These are phyloP conservation scores for Phlyctochytrium arcticum DNA, from an alignment of 192 early-diverging fungal species.

Conservation along the genomic window DNA sequence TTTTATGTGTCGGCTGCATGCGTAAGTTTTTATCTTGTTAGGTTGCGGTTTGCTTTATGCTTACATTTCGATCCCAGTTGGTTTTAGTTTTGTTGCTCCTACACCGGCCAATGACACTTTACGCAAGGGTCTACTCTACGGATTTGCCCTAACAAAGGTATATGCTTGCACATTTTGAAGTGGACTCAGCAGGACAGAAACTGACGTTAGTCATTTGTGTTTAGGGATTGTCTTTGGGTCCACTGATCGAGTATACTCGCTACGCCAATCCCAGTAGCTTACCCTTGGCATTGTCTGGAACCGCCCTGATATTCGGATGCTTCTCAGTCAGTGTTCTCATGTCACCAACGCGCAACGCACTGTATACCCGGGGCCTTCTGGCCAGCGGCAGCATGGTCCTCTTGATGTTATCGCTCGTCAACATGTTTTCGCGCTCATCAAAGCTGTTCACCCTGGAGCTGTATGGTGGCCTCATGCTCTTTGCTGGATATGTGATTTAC, in stretches of 20 bases:
- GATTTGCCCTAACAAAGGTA: slow-evolving; percentile 10
- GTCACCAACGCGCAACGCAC: slow-evolving; percentile 25
- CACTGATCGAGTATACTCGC: slow-evolving; percentile 12
- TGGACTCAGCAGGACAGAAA: not conserved
- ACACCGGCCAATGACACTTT: not conserved
- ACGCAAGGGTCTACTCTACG: slow-evolving; percentile 19
- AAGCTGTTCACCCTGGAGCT: slow-evolving; percentile 43
- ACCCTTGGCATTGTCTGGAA: slow-evolving; percentile 30
- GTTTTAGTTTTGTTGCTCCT: slow-evolving; percentile 4
- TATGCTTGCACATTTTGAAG: too few relatives aligned
- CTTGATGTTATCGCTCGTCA: slow-evolving; percentile 32
- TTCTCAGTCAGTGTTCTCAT: slow-evolving; percentile 42
- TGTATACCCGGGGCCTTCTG: slow-evolving; percentile 28
- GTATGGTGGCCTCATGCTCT: slow-evolving; percentile 47
- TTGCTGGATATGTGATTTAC: slow-evolving; percentile 48
- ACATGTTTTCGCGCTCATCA: slow-evolving; percentile 36
- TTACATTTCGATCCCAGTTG: not conserved
- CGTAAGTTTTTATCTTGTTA: slow-evolving; percentile 3
- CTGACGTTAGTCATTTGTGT: not conserved
- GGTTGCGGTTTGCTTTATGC: not conserved
- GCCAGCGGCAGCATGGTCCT: slow-evolving; percentile 30
- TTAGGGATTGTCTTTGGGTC: slow-evolving; percentile 26
- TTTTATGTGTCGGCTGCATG: slow-evolving; percentile 16
- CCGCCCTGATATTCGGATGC: slow-evolving; percentile 44
- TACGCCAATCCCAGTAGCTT: slow-evolving; percentile 29